These are phyloP conservation scores for Davidsoniella virescens DNA, from an alignment of 2,329 filamentous ascomycete species.

Conservation along the genomic window DNA sequence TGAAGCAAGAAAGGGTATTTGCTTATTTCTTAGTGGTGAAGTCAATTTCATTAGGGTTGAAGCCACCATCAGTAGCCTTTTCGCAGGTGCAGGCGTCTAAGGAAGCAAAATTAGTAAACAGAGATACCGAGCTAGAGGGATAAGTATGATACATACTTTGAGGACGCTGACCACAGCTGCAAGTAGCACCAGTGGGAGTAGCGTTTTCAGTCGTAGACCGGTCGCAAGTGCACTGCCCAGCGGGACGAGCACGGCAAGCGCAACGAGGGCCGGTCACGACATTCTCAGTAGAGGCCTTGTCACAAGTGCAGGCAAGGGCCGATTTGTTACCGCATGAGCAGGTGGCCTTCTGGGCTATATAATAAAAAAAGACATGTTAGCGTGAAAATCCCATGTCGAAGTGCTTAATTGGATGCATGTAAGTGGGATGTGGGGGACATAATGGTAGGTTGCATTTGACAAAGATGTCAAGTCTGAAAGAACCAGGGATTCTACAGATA, in stretches of 20 bases:
- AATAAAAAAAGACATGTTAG: conserved; percentile 4
- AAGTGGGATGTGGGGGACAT: conserved; percentile 3
- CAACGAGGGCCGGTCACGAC: conserved; percentile 54
- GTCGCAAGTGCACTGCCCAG: conserved; percentile 68
- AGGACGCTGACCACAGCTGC: conserved; percentile 61
- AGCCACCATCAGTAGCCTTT: conserved; percentile 46
- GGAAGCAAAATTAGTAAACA: conserved; percentile 12
- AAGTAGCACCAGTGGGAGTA: conserved; percentile 42
- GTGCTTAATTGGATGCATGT: conserved; percentile 6
- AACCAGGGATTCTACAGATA: not conserved
- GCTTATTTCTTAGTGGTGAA: conserved; percentile 56
- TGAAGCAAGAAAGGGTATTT: not conserved
- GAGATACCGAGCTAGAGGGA: not conserved
- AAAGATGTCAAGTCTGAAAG: not conserved
- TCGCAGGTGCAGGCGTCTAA: conserved; percentile 67
- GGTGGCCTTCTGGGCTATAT: conserved; percentile 42
- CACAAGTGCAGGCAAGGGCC: conserved; percentile 75
- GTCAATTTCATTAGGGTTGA: conserved; percentile 62
- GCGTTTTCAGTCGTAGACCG: conserved; percentile 54
- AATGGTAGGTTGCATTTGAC: not conserved
- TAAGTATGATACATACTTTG: conserved; percentile 35
- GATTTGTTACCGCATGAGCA: conserved; percentile 85
- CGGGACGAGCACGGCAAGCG: conserved; percentile 68
- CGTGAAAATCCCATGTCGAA: not conserved
- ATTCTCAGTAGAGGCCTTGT: conserved; percentile 64